Percentiles rank a stretch among this genome's conserved stretches.
Evolutionary conservation across 2,329 filamentous ascomycete species (phyloP).

Genomic region (Fusarium pseudonygamai): DNA sequence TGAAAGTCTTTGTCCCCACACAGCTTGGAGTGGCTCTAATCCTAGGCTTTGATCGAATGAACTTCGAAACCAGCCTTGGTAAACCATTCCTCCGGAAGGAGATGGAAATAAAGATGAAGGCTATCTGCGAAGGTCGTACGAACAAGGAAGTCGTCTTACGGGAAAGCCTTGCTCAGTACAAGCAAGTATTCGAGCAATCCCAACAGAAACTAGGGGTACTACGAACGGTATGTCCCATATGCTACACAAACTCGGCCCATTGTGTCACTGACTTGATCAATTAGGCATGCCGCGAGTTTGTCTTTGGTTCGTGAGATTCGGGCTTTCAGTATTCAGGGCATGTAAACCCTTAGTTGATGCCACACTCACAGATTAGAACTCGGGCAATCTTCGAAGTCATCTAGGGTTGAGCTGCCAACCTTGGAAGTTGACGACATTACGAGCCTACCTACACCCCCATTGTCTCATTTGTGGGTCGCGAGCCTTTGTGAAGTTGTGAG

Average conservation of each 20-base stretch:
- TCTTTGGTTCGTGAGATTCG: constrained; percentile 35
- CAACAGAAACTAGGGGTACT: constrained; percentile 76
- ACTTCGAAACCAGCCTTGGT: constrained; percentile 89
- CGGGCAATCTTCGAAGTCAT: constrained; percentile 12
- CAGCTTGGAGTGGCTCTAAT: constrained; percentile 91
- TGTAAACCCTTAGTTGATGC: constrained; percentile 38
- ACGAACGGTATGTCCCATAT: constrained; percentile 62
- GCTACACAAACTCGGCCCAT: not conserved
- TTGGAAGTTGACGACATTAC: constrained; percentile 30
- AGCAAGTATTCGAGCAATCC: constrained; percentile 84
- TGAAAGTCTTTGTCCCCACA: constrained; percentile 93
- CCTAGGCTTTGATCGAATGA: constrained; percentile 93
- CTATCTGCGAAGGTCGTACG: constrained; percentile 88
- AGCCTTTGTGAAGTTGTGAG: constrained; percentile 19
- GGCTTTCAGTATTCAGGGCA: constrained; percentile 34
- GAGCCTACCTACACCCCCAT: constrained; percentile 27
- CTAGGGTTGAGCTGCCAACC: constrained; percentile 25
- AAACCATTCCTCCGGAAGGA: constrained; percentile 97
- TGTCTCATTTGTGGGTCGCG: constrained; percentile 27
- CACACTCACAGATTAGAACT: constrained; percentile 32
- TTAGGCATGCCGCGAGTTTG: constrained; percentile 53
- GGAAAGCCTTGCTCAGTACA: constrained; percentile 88
- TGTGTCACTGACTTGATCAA: constrained; percentile 28
- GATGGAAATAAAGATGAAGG: constrained; percentile 97
- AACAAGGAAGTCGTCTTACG: constrained; percentile 79